These are phyloP conservation scores for Forsythia suspensa DNA, from an alignment of 257 asterid genomes.

Conservation along the genomic window DNA sequence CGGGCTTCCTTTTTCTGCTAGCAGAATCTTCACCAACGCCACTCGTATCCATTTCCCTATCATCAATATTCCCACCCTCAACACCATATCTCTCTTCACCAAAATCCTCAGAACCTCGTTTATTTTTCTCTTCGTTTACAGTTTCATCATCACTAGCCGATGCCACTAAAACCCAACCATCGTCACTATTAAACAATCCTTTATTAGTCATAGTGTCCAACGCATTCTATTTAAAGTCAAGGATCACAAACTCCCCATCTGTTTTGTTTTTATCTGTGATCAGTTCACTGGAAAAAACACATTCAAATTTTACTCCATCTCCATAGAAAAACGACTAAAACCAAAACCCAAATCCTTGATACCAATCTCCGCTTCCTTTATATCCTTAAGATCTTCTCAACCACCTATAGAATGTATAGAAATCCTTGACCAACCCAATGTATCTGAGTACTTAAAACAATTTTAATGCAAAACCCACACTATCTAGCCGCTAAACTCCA, in stretches of 20 bases:
- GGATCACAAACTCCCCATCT: conserved; percentile 23
- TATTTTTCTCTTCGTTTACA: conserved; percentile 13
- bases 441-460: conserved; percentile 36
- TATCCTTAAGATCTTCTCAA: conserved; percentile 36
- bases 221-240: conserved; percentile 28
- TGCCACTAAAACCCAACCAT: conserved; percentile 19
- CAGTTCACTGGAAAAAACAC: conserved; percentile 32
- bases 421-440: conserved; percentile 29
- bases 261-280: conserved; percentile 37
- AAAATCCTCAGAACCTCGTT: conserved; percentile 17
- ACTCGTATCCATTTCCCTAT: neutral
- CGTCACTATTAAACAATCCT: conserved; percentile 21
- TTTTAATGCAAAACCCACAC: conserved; percentile 57
- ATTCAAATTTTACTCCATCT: conserved; percentile 47
- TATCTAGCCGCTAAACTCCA: conserved; percentile 52
- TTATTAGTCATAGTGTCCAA: conserved; percentile 15
- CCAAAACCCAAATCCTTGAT: neutral
- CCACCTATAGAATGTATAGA: conserved; percentile 38
- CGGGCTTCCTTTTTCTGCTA: conserved; percentile 60
- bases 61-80: conserved; percentile 22
- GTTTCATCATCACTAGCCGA: conserved; percentile 19
- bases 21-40: conserved; percentile 21
- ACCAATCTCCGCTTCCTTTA: conserved; percentile 11
- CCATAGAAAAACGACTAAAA: conserved; percentile 37
- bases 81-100: conserved; percentile 18